Evolutionary conservation across 345 rosid genomes (phyloP).

Genomic region (Schrenkiella parvula): DNA sequence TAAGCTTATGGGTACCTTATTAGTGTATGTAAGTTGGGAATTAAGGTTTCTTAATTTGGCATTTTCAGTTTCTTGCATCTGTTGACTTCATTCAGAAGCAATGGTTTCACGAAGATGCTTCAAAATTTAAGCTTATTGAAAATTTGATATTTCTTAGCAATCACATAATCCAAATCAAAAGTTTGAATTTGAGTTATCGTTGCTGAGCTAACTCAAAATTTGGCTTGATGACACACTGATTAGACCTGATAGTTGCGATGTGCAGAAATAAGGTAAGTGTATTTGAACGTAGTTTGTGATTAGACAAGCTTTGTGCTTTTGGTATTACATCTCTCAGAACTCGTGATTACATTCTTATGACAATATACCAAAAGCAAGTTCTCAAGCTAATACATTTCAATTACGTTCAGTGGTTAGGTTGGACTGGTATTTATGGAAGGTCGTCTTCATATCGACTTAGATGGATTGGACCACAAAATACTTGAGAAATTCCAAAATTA

Average conservation of each 20-base stretch:
- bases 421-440: not conserved
- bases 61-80: not conserved
- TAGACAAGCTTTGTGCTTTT: not conserved
- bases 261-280: not conserved
- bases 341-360: not conserved
- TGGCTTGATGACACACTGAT: not conserved
- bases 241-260: no score
- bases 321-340: not conserved
- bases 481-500: not conserved
- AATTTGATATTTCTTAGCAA: no score
- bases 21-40: not conserved
- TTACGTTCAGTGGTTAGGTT: not conserved
- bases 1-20: not conserved
- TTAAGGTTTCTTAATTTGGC: not conserved
- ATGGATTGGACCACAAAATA: not conserved
- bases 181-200: no score
- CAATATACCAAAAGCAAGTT: not conserved
- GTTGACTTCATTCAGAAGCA: no score
- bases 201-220: not conserved
- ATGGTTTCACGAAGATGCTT: no score
- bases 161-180: not conserved
- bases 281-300: not conserved
- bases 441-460: no score
- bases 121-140: no score
- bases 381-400: not conserved